Evolutionary conservation across 305 asterid species (phyloP).

Genomic region (Fraxinus nigra): DNA sequence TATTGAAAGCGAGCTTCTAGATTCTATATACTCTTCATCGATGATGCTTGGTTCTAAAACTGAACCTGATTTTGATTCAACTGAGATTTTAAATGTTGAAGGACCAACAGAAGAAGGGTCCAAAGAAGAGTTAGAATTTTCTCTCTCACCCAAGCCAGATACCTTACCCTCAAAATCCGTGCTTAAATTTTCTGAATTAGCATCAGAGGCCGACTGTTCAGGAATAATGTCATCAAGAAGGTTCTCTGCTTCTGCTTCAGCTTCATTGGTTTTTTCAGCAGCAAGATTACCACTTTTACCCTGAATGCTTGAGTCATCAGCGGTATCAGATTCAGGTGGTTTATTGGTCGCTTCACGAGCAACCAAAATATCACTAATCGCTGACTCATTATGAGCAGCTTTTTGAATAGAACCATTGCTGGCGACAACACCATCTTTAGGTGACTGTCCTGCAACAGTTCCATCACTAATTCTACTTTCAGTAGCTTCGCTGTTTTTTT

Average conservation of each 20-base stretch:
- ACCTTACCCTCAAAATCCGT: slow-evolving; percentile 24
- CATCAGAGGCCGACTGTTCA: slow-evolving; percentile 36
- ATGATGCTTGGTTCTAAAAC: slow-evolving; percentile 36
- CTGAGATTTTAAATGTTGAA: slow-evolving; percentile 21
- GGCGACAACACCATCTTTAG: slow-evolving; percentile 33
- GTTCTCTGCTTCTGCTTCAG: not conserved
- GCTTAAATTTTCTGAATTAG: slow-evolving; percentile 32
- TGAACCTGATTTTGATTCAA: slow-evolving; percentile 35
- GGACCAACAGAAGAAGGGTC: slow-evolving; percentile 42
- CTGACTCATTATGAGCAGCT: slow-evolving; percentile 38
- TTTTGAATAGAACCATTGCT: slow-evolving; percentile 26
- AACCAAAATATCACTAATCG: slow-evolving; percentile 33
- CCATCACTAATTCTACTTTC: slow-evolving; percentile 42
- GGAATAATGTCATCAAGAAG: slow-evolving; percentile 26
- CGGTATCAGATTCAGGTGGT: slow-evolving; percentile 37
- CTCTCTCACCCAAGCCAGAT: slow-evolving; percentile 36
- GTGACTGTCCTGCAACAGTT: slow-evolving; percentile 34
- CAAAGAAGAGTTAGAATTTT: slow-evolving; percentile 26
- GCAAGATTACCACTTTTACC: slow-evolving; percentile 15
- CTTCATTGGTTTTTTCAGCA: not conserved
- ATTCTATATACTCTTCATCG: slow-evolving; percentile 34
- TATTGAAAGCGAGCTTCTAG: slow-evolving; percentile 35
- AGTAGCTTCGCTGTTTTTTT: slow-evolving; percentile 38
- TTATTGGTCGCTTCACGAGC: slow-evolving; percentile 42
- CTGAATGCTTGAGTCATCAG: slow-evolving; percentile 37